These are phyloP conservation scores for Nakazawaea ishiwadae DNA, from an alignment of 805 yeast genomes.

Conservation along the genomic window DNA sequence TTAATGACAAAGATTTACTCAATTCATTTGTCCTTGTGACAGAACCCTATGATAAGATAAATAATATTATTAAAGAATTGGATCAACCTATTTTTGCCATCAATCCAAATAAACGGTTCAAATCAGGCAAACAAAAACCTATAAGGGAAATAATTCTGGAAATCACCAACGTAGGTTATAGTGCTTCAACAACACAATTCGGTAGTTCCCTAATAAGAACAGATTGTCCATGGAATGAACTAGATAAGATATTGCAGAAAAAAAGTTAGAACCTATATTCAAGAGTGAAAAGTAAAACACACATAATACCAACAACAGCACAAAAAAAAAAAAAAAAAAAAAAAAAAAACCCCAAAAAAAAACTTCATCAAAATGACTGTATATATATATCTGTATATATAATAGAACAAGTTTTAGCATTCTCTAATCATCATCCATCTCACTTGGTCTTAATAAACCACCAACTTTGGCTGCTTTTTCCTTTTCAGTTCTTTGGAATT, in stretches of 20 bases:
- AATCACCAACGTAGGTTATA: background rate
- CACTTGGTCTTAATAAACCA: slow-evolving; percentile 92
- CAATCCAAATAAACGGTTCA: background rate
- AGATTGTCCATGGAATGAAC: slow-evolving; percentile 4
- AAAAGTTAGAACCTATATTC: no score
- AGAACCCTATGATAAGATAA: background rate
- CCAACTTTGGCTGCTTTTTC: slow-evolving; percentile 86
- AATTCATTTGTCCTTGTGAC: no score
- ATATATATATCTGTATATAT: slow-evolving; percentile 1
- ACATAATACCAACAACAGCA: no score
- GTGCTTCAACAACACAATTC: slow-evolving; percentile 5
- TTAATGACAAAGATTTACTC: background rate
- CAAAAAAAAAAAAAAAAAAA: no score
- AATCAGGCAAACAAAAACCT: background rate
- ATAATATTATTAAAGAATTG: background rate
- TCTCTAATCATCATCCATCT: slow-evolving; percentile 78
- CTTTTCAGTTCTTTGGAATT: slow-evolving; percentile 63
- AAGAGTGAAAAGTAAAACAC: no score
- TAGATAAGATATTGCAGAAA: slow-evolving; percentile 1
- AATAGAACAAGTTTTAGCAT: no score
- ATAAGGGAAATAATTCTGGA: background rate
- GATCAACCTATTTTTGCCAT: slow-evolving; percentile 6
- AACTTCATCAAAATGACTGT: background rate
- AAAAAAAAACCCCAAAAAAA: background rate
- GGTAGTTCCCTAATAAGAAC: slow-evolving; percentile 1